A percentile compares a stretch with the other conserved stretches of the same genome.
phyloP scores from a whole-genome alignment of 2,329 filamentous ascomycete genomes.

The Ustulina deusta region DNA sequence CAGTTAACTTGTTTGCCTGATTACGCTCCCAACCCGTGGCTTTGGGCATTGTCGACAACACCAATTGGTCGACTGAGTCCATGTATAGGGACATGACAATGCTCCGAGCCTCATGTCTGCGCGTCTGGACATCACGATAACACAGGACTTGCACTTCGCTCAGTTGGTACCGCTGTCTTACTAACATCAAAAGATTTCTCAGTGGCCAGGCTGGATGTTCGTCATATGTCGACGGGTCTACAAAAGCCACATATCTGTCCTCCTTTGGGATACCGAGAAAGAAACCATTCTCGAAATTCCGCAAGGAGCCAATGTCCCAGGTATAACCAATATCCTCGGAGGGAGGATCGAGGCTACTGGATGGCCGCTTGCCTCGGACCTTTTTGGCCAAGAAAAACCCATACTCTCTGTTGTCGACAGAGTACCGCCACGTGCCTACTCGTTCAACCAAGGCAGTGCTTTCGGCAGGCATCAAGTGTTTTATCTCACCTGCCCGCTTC shows the following conservation, averaged over 20 bases:
- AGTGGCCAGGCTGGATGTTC: conserved; percentile 93
- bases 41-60: conserved; percentile 76
- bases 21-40: conserved; percentile 96
- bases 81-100: conserved; percentile 77
- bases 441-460: conserved; percentile 83
- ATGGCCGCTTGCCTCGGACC: conserved; percentile 57
- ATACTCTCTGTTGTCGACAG: conserved; percentile 83
- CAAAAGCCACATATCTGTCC: conserved; percentile 87
- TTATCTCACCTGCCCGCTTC: conserved; percentile 70
- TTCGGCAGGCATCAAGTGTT: conserved; percentile 73
- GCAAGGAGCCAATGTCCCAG: conserved; percentile 83
- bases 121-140: conserved; percentile 85
- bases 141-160: conserved; percentile 85
- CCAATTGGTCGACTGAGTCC: conserved; percentile 59
- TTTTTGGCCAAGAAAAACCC: conserved; percentile 97
- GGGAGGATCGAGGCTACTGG: conserved; percentile 58
- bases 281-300: conserved; percentile 86
- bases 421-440: conserved; percentile 88
- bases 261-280: conserved; percentile 78
- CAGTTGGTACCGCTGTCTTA: conserved; percentile 84
- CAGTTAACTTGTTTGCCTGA: conserved; percentile 78
- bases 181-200: conserved; percentile 86
- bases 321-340: conserved; percentile 71
- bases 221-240: conserved; percentile 90
- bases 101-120: conserved; percentile 83